These are phyloP conservation scores for Cercospora zeae-maydis DNA, from an alignment of 2,329 filamentous ascomycete genomes.

Conservation along the genomic window DNA sequence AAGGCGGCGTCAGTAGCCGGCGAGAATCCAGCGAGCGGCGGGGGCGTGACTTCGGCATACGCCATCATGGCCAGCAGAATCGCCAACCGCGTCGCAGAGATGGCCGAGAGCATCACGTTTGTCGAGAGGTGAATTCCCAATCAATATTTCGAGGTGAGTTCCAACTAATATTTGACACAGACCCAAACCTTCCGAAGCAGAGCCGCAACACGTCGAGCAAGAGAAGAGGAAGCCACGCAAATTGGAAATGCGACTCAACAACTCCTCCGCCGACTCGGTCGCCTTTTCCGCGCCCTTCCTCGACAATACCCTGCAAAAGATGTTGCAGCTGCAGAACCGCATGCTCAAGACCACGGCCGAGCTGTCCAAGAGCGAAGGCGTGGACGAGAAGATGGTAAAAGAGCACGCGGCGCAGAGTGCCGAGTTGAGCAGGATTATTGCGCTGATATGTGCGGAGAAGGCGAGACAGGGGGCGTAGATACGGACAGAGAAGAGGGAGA, in stretches of 20 bases:
- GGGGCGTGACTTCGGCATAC: slow-evolving; percentile 44
- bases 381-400: slow-evolving; percentile 47
- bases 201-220: slow-evolving; percentile 24
- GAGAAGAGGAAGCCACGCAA: slow-evolving; percentile 47
- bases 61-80: slow-evolving; percentile 51
- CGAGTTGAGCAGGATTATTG: slow-evolving; percentile 49
- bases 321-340: slow-evolving; percentile 48
- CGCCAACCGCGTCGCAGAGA: slow-evolving; percentile 51
- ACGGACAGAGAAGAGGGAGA: not conserved
- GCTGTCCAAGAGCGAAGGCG: slow-evolving; percentile 44
- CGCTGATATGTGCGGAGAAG: slow-evolving; percentile 52
- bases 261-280: slow-evolving; percentile 38
- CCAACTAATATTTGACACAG: slow-evolving; percentile 13
- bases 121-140: slow-evolving; percentile 41
- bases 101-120: slow-evolving; percentile 53
- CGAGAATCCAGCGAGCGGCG: slow-evolving; percentile 24
- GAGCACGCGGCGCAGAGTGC: slow-evolving; percentile 51
- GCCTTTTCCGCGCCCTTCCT: slow-evolving; percentile 53
- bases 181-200: slow-evolving; percentile 29
- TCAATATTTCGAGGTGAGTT: slow-evolving; percentile 6
- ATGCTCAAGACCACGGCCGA: slow-evolving; percentile 50
- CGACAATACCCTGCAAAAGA: slow-evolving; percentile 51
- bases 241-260: slow-evolving; percentile 49
- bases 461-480: slow-evolving; percentile 45
- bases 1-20: slow-evolving; percentile 37